These are phyloP conservation scores for Choanephora cucurbitarum DNA, from an alignment of 371 early-diverging fungal species.

Conservation along the genomic window DNA sequence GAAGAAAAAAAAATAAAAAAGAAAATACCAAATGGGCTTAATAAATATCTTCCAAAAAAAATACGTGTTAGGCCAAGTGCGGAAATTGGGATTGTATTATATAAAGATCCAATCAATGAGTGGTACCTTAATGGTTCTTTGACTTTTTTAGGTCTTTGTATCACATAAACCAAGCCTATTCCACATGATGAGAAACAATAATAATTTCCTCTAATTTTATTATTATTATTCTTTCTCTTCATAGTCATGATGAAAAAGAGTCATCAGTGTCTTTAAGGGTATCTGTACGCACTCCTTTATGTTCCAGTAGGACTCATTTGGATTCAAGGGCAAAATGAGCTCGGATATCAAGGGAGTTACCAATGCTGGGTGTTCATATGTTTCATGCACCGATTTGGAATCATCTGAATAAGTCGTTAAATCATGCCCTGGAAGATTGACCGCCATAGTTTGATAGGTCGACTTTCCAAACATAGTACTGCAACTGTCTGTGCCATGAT, in stretches of 20 bases:
- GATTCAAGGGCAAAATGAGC: constrained; percentile 21
- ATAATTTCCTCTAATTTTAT: neutral
- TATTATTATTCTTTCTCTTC: neutral
- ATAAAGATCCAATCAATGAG: neutral
- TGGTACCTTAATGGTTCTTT: constrained; percentile 14
- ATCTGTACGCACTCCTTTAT: constrained; percentile 27
- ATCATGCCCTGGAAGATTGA: constrained; percentile 6
- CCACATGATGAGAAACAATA: constrained; percentile 1
- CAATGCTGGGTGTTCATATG: constrained; percentile 36
- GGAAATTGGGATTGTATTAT: neutral
- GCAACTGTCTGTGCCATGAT: neutral
- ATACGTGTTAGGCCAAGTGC: neutral
- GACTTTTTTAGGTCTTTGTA: constrained; percentile 10
- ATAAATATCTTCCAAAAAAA: neutral
- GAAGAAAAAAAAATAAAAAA: constrained; percentile 12
- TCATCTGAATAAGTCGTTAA: constrained; percentile 26
- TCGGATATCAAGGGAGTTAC: constrained; percentile 19
- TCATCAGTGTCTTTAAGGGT: constrained; percentile 9
- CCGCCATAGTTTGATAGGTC: too few relatives aligned
- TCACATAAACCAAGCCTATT: too few relatives aligned
- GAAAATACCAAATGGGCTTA: constrained; percentile 6
- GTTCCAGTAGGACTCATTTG: constrained; percentile 19
- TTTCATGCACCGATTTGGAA: constrained; percentile 22
- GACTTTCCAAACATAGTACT: neutral
- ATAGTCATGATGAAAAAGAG: constrained; percentile 1